phyloP scores from a whole-genome alignment of 1,139 yeast genomes.

The Groenewaldozyma sp. region DNA sequence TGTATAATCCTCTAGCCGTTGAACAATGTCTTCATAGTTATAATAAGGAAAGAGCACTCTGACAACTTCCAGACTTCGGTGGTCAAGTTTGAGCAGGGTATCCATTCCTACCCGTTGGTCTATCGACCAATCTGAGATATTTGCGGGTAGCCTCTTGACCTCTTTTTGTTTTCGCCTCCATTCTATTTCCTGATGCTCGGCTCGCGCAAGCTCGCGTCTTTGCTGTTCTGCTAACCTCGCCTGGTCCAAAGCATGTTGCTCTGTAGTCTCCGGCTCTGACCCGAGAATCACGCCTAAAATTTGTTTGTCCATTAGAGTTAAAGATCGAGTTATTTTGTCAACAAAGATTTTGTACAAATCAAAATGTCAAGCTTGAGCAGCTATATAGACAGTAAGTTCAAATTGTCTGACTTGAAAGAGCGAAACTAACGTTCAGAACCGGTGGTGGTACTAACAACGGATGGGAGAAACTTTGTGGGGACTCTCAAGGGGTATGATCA shows the following conservation, averaged over 20 bases:
- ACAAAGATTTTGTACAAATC: no score
- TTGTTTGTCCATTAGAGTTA: no score
- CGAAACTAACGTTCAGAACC: slow-evolving; percentile 24
- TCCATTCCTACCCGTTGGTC: slow-evolving; percentile 5
- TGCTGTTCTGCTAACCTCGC: neutral
- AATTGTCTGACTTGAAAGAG: neutral
- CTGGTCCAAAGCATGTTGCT: neutral
- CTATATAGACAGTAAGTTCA: slow-evolving; percentile 28
- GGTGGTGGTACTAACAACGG: slow-evolving; percentile 74
- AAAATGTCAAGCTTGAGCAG: slow-evolving; percentile 30
- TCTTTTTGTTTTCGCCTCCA: neutral
- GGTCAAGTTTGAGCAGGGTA: neutral
- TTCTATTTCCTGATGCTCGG: neutral
- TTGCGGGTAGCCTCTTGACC: neutral
- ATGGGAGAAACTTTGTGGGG: slow-evolving; percentile 58
- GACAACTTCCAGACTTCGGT: neutral
- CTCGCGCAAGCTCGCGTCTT: neutral
- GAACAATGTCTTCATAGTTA: neutral
- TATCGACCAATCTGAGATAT: slow-evolving; percentile 2
- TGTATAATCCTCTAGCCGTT: slow-evolving; percentile 12
- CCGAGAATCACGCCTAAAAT: neutral
- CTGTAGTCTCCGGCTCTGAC: neutral
- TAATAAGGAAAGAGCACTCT: slow-evolving; percentile 1
- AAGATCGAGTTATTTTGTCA: no score
- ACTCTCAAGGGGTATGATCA: slow-evolving; percentile 73